Evolutionary conservation across 2,329 filamentous ascomycete genomes (phyloP).

Genomic region (Helminthosporium solani): DNA sequence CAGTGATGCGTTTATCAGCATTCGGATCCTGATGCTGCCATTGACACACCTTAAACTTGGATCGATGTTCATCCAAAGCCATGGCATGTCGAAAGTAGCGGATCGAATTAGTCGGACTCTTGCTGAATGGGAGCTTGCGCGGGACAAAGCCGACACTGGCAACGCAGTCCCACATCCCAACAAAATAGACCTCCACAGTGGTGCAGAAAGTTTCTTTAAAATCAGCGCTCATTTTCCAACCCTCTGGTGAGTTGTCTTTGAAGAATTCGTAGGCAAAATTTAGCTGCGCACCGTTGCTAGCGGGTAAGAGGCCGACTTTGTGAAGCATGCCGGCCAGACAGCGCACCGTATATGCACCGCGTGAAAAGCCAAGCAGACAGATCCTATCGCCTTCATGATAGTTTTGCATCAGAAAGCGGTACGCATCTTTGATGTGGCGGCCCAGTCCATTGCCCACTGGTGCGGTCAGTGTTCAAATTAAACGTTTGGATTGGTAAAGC

Average conservation of each 20-base stretch:
- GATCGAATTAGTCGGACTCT: conserved; percentile 44
- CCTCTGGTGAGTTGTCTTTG: conserved; percentile 44
- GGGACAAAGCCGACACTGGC: conserved; percentile 48
- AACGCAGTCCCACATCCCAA: conserved; percentile 47
- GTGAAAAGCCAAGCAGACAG: conserved; percentile 48
- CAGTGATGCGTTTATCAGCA: conserved; percentile 2
- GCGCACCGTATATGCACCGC: conserved; percentile 49
- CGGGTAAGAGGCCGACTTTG: conserved; percentile 69
- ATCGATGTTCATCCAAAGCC: conserved; percentile 47
- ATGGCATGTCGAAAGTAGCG: conserved; percentile 48
- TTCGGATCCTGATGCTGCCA: conserved; percentile 35
- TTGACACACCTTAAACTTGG: conserved; percentile 48
- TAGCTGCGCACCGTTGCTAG: conserved; percentile 16
- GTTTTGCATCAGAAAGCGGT: conserved; percentile 46
- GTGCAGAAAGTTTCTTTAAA: conserved; percentile 51
- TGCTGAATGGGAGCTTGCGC: conserved; percentile 45
- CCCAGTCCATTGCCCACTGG: conserved; percentile 46
- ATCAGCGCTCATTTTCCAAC: conserved; percentile 45
- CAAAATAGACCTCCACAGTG: conserved; percentile 45
- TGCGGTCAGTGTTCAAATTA: no score
- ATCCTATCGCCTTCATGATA: conserved; percentile 46
- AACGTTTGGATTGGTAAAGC: no score
- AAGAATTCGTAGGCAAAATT: conserved; percentile 48
- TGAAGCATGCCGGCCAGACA: conserved; percentile 74
- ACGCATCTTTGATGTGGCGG: conserved; percentile 42